Conservation (phyloP, 805 yeast genomes). For the Yamadazyma akitaensis region DNA sequence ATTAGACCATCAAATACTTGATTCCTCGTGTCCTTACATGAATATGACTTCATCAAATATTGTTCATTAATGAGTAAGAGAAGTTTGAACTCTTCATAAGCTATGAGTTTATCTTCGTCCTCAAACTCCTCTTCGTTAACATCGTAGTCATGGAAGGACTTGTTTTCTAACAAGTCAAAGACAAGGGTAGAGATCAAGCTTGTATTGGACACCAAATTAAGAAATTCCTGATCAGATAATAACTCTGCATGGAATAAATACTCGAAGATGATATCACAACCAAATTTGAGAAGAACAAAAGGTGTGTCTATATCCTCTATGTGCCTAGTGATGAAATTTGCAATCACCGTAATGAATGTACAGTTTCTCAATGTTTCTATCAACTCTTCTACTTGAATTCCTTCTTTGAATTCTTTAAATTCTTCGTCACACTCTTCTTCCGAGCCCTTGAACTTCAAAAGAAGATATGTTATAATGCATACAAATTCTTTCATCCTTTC, state of each 20-base stretch:
- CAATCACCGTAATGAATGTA: slow-evolving; percentile 26
- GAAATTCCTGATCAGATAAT: slow-evolving; percentile 33
- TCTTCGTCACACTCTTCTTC: slow-evolving; percentile 19
- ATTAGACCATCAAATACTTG: slow-evolving; percentile 54
- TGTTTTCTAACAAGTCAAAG: slow-evolving; percentile 28
- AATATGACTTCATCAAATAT: slow-evolving; percentile 61
- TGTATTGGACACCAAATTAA: slow-evolving; percentile 23
- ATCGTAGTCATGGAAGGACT: slow-evolving; percentile 26
- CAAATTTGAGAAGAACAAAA: slow-evolving; percentile 33
- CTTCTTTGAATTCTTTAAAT: slow-evolving; percentile 12
- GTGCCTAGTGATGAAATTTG: slow-evolving; percentile 29
- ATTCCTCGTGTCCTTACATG: slow-evolving; percentile 34
- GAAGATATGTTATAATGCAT: slow-evolving; percentile 30
- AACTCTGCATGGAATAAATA: slow-evolving; percentile 35
- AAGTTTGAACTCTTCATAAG: slow-evolving; percentile 64
- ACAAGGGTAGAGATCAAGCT: slow-evolving; percentile 28
- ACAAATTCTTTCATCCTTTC: slow-evolving; percentile 30
- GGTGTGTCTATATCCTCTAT: slow-evolving; percentile 20
- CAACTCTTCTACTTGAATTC: slow-evolving; percentile 16
- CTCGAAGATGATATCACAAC: slow-evolving; percentile 40
- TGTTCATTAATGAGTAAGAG: slow-evolving; percentile 82
- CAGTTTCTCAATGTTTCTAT: slow-evolving; percentile 21
- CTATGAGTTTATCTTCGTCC: slow-evolving; percentile 52
- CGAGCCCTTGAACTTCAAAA: slow-evolving; percentile 30
- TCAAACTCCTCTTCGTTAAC: slow-evolving; percentile 37